Conservation (phyloP, 176 grass and related monocot species). For the Eleusine coracana region DNA sequence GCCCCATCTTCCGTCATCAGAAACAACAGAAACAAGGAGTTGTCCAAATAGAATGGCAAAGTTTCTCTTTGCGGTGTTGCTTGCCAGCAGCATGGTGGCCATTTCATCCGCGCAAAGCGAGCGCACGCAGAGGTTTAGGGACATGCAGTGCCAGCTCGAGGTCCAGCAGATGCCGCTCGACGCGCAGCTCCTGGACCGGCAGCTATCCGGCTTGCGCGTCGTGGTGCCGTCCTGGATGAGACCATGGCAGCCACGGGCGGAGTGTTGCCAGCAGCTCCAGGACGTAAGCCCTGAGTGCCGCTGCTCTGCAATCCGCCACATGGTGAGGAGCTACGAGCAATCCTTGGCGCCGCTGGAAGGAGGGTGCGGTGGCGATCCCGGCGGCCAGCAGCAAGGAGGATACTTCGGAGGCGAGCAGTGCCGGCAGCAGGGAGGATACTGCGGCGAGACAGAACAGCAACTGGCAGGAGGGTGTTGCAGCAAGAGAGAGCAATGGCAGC, state of each 20-base stretch:
- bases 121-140: neutral
- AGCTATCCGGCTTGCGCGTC: neutral
- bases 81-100: neutral
- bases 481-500: neutral
- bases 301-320: neutral
- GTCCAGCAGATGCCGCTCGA: slow-evolving; percentile 17
- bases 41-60: slow-evolving; percentile 2
- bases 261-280: neutral
- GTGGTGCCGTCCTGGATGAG: neutral
- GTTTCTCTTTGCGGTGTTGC: slow-evolving; percentile 11
- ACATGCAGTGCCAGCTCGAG: slow-evolving; percentile 26
- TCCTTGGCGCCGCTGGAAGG: neutral
- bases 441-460: neutral
- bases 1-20: neutral
- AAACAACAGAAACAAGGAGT: neutral
- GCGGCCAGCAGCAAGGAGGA: neutral
- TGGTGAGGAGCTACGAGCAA: neutral
- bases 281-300: neutral
- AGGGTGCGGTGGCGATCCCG: neutral
- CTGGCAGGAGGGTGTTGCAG: neutral
- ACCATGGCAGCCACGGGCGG: neutral
- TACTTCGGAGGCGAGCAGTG: neutral
- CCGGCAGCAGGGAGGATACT: neutral
- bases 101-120: neutral
- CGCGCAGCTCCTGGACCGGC: slow-evolving; percentile 22